phyloP scores from a whole-genome alignment of 116 monocot genomes.

The Dioscorea cayenensis region DNA sequence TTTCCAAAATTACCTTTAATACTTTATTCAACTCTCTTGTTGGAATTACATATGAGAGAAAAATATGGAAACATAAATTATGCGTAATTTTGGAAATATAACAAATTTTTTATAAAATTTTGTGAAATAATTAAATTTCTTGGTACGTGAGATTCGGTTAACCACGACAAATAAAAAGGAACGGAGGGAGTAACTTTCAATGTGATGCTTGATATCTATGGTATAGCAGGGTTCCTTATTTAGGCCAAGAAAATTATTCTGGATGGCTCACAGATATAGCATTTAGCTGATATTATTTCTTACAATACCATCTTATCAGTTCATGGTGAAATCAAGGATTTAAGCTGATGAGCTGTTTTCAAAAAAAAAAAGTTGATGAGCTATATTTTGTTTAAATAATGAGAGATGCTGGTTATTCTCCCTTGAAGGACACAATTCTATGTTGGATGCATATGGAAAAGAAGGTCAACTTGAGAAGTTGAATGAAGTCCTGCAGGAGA shows the following conservation, averaged over 20 bases:
- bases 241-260: slow-evolving; percentile 65
- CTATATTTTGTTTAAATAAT: slow-evolving; percentile 44
- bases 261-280: slow-evolving; percentile 63
- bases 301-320: slow-evolving; percentile 86
- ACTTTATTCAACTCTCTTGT: too few species aligned
- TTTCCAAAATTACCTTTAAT: too few species aligned
- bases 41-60: too few species aligned
- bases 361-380: slow-evolving; percentile 54
- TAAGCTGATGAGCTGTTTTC: slow-evolving; percentile 50
- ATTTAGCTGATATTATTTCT: slow-evolving; percentile 67
- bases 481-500: slow-evolving; percentile 52
- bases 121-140: too few species aligned
- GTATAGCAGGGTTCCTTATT: slow-evolving; percentile 62
- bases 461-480: slow-evolving; percentile 61
- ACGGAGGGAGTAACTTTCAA: slow-evolving; percentile 80
- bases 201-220: slow-evolving; percentile 75
- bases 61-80: too few species aligned
- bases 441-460: slow-evolving; percentile 91
- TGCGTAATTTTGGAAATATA: too few species aligned
- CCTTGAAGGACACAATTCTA: slow-evolving; percentile 78
- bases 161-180: too few species aligned
- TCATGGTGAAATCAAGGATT: slow-evolving; percentile 55
- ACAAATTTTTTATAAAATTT: too few species aligned
- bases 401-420: slow-evolving; percentile 57
- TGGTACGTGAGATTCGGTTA: too few species aligned